Base-by-base conservation (phyloP, 2,329 filamentous ascomycete species). In the Paracoccidioides brasiliensis region DNA sequence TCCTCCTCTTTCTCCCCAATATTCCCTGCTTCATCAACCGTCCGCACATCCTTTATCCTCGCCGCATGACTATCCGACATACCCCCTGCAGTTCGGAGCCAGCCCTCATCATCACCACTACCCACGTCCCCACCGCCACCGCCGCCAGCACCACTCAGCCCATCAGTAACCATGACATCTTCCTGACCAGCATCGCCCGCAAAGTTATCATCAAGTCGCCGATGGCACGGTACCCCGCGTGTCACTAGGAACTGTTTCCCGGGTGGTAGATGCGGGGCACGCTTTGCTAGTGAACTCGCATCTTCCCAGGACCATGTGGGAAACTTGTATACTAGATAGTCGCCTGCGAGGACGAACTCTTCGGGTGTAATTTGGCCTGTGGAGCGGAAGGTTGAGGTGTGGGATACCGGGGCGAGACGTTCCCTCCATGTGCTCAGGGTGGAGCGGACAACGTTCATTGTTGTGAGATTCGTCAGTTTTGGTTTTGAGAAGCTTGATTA, bases 291-390 rank as follows among this genome's bases (percentile, higher is more conserved):
- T n/a, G 84, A 82, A 55, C 91, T 87, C 62, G 91, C 90, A 65
- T 93, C 88, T 61, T 86, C 84, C 93, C 93, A 98, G 52, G 88
- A 86, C 93, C 93, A 98, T 57, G 91, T 95, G 7, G 91, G 93
- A 74, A 98, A 98, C 77, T 96, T 97, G 83, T 94, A 95, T 67
- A 95, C 90, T 41, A 98, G 83, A 70, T 97, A 98, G 76, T 98
- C 93, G 64, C 93, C 93, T 3, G 93, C 93, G 3, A 87, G 85
- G 52, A 96, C 79, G 72, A 98, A 98, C 78, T 98, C 93, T 67
- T 96, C 91, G 15, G 91, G 91, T 0, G 91, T 97, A 73, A 98
- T 93, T 75, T 97, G 88, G 62, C 93, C 93, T 4, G 90, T 95
- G 65, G 82, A 80, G 64, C 91, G 88, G 74, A 98, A 98, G 61